Evolutionary conservation across 805 yeast species (phyloP), one percentile per base, ranked within the genome.

Genomic region (Candida coquimbonensis): DNA sequence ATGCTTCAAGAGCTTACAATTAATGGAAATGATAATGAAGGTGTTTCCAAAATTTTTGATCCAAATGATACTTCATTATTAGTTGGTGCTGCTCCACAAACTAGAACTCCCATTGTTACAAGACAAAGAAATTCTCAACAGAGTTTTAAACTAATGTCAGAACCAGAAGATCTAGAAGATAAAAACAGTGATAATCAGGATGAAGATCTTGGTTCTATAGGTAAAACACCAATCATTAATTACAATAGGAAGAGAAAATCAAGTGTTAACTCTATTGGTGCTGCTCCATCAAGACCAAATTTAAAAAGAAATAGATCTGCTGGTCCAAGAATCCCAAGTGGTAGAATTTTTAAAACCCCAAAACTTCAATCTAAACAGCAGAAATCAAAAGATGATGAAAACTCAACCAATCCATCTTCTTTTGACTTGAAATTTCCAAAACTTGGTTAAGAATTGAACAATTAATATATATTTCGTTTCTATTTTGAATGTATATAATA

Each of bases 401-500:
- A 5, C 3, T 29, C 31, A 16, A 13, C 24, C 7, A 11, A n/a
- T 14, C 19, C 33, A 5, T 3, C 35, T 5, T 45, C 48, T 12
- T 49, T 47, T 36, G 52, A 53, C 17, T 39, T 53, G 36, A 45
- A 39, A 36, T 52, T 52, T 25, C 52, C 55, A 14, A 51, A 44
- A 37, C 7, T 45, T 43, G 39, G 40, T 13, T 24, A 14, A 35
- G 2, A 17, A 36, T 8, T 36, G 26, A 12, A 36, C 16, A 21
- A 21, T 13, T 36, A 13, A 24, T 13, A n/a, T 29, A 36, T 24
- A 36, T 24, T 21, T 21, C 4, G 4, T 21, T 21, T 21, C 24
- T 5, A 21, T 5, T 21, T 21, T 21, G 24, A 27, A 27, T 27
- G 29, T 27, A 27, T 11, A 27, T 27, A 27, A 27, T 27, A 27